phyloP scores from a whole-genome alignment of 495 filamentous ascomycete species.

The Immersiella caudata region DNA sequence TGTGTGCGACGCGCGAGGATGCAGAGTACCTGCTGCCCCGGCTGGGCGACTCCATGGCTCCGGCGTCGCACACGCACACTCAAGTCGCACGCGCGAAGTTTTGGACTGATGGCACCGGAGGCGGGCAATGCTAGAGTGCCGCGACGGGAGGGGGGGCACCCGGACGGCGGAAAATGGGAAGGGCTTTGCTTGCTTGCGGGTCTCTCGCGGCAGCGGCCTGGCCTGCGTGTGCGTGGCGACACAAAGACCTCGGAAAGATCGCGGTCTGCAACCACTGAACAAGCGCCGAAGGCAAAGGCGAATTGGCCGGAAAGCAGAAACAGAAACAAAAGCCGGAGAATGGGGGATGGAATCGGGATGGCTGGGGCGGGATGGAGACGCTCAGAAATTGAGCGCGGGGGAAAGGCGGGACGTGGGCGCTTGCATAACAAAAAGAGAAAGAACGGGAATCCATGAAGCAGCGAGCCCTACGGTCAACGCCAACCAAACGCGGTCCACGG shows the following conservation, averaged over 20 bases:
- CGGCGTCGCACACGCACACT: constrained; percentile 20
- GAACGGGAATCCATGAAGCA: background rate
- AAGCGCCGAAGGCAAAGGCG: background rate
- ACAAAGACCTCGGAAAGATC: background rate
- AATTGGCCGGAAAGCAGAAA: background rate
- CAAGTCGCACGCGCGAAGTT: background rate
- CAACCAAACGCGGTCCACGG: no score
- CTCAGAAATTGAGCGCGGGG: background rate
- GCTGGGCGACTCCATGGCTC: constrained; percentile 32
- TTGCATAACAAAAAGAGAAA: constrained; percentile 12
- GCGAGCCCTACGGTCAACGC: no score
- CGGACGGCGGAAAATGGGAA: background rate
- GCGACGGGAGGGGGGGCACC: background rate
- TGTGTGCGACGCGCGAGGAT: constrained; percentile 36
- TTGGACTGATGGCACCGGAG: background rate
- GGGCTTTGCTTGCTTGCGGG: constrained; percentile 1
- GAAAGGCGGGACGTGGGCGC: constrained; percentile 6
- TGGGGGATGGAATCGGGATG: background rate
- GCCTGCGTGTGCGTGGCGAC: constrained; percentile 7
- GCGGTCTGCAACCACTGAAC: background rate
- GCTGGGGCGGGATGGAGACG: background rate
- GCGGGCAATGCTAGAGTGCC: background rate
- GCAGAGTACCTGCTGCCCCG: constrained; percentile 32
- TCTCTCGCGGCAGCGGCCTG: constrained; percentile 16
- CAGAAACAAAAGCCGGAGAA: constrained; percentile 5